These are phyloP conservation scores for Dendrobium catenatum DNA, from an alignment of 106 monocot species.

Conservation along the genomic window DNA sequence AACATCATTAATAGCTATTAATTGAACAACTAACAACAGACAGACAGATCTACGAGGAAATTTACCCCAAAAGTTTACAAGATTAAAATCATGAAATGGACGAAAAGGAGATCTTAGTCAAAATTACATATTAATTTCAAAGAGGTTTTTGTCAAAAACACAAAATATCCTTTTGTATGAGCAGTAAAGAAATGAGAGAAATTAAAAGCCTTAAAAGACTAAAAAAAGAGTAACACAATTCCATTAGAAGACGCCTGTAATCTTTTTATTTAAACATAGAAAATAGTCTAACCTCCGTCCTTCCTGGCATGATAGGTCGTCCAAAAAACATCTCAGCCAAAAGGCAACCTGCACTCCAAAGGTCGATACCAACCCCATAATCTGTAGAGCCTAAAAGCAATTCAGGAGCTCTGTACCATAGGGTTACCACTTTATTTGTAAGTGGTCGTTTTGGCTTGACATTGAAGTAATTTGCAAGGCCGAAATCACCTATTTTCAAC, in stretches of 20 bases:
- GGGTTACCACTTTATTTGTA: slow-evolving; percentile 33
- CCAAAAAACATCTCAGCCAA: slow-evolving; percentile 38
- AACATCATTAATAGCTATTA: background rate
- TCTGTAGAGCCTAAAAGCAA: slow-evolving; percentile 30
- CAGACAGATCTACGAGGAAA: background rate
- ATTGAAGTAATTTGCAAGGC: slow-evolving; percentile 30
- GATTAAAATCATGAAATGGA: background rate
- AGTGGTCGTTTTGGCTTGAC: slow-evolving; percentile 16
- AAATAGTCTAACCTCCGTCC: slow-evolving; percentile 22
- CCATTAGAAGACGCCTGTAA: background rate
- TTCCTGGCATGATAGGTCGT: slow-evolving; percentile 27
- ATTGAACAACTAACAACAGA: background rate
- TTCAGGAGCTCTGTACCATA: slow-evolving; percentile 37
- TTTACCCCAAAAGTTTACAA: background rate
- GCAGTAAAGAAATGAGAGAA: background rate
- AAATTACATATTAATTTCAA: background rate
- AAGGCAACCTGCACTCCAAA: slow-evolving; percentile 36
- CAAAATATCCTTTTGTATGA: background rate
- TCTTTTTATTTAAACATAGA: background rate
- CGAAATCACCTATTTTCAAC: slow-evolving; percentile 36
- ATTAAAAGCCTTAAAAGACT: background rate
- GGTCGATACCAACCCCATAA: slow-evolving; percentile 33
- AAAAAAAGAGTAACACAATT: background rate
- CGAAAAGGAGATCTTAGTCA: background rate
- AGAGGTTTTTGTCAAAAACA: background rate